phyloP scores from a whole-genome alignment of 768 basidiomycete species.

The Amanita thiersii region DNA sequence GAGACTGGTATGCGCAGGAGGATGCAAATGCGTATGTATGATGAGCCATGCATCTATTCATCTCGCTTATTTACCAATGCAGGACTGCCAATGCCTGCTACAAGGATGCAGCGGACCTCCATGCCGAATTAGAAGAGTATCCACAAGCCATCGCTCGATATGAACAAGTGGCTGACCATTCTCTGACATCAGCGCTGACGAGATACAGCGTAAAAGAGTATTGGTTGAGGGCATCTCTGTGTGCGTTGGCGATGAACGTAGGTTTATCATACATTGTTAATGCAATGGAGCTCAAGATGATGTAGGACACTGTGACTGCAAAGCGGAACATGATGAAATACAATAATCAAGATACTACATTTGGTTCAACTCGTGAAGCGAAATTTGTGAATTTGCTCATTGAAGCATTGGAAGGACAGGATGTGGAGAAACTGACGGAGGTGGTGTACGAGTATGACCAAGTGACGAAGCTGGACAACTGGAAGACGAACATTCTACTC shows the following conservation, averaged over 20 bases:
- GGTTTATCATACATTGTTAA: constrained; percentile 18
- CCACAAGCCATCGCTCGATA: constrained; percentile 80
- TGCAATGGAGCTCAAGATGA: neutral
- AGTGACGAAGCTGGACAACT: constrained; percentile 87
- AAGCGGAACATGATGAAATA: constrained; percentile 75
- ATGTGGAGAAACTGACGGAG: constrained; percentile 59
- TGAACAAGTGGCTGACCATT: constrained; percentile 83
- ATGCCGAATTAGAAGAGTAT: constrained; percentile 84
- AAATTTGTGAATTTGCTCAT: constrained; percentile 77
- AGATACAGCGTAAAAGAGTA: constrained; percentile 99
- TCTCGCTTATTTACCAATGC: constrained; percentile 7
- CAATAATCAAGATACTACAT: constrained; percentile 74
- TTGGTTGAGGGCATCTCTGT: constrained; percentile 83
- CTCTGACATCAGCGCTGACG: constrained; percentile 75
- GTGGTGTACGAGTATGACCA: constrained; percentile 92
- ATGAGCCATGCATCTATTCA: constrained; percentile 1
- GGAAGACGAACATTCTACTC: constrained; percentile 89
- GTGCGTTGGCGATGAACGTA: constrained; percentile 83
- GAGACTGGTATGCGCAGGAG: constrained; percentile 97
- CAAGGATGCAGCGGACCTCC: constrained; percentile 94
- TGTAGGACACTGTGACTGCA: constrained; percentile 78
- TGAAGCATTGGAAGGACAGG: constrained; percentile 53
- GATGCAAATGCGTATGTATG: constrained; percentile 85
- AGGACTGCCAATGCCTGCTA: constrained; percentile 95
- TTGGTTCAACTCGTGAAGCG: constrained; percentile 83